phyloP scores from a whole-genome alignment of 1,284 basidiomycete species.

The Ceratobasidium sp. region DNA sequence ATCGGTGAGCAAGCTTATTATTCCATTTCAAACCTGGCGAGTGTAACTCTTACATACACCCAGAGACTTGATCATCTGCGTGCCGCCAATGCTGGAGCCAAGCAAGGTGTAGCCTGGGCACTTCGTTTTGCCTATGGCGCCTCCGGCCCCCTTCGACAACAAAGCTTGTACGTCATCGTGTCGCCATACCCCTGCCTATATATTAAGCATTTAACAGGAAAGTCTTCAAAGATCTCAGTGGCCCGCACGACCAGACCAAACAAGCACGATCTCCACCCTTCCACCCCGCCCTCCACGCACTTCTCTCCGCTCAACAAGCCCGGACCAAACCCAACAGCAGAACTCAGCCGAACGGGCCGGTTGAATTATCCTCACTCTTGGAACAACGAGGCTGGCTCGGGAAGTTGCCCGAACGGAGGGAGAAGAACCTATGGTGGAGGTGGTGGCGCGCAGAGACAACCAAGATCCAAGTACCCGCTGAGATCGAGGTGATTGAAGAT shows the following conservation, averaged over 20 bases:
- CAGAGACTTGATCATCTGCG: conserved; percentile 71
- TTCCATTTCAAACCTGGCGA: background rate
- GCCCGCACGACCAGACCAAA: conserved; percentile 66
- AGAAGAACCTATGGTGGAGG: conserved; percentile 37
- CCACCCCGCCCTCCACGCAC: conserved; percentile 69
- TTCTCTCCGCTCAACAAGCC: conserved; percentile 68
- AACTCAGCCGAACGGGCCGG: conserved; percentile 22
- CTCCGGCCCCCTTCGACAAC: conserved; percentile 61
- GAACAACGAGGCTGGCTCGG: conserved; percentile 35
- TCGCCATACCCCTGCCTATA: conserved; percentile 62
- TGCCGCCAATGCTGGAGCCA: conserved; percentile 69
- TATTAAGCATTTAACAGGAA: conserved; percentile 30
- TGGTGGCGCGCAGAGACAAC: conserved; percentile 39
- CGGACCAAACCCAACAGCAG: conserved; percentile 56
- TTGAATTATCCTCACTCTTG: background rate
- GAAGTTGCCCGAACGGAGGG: conserved; percentile 36
- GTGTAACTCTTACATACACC: background rate
- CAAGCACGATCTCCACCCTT: conserved; percentile 73
- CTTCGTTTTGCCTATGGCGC: conserved; percentile 84
- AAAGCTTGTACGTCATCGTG: conserved; percentile 73
- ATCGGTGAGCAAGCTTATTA: conserved; percentile 59
- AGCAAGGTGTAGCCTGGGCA: conserved; percentile 69
- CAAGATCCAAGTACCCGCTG: conserved; percentile 7
- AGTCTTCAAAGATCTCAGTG: conserved; percentile 40
- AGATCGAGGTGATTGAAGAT: conserved; percentile 18